Evolutionary conservation across 1,139 yeast genomes (phyloP), one percentile per base, ranked within the genome.

Genomic region (Kodamaea plutei): DNA sequence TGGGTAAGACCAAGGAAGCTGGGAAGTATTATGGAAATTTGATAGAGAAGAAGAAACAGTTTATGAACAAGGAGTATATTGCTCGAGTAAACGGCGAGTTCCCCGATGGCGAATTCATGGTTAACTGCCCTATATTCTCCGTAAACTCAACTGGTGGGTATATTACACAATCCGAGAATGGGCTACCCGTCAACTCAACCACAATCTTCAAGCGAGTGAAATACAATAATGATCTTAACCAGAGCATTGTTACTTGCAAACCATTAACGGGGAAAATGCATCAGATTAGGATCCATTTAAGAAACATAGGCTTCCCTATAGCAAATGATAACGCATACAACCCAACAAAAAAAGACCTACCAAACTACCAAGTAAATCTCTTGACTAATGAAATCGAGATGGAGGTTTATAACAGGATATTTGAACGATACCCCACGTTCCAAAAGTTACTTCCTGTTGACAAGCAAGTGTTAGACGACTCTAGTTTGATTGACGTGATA

Each of bases 251-350:
- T 0, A 46, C 61, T 30, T 83, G 94, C 47, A 63, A 58, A 38
- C 94, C 94, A 0, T 40, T 73, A 6, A 78, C 91, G 0, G 95
- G 94, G 0, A 67, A 83, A 44, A 81, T 84, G 43, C 94, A 84
- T 51, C 94, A 84, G 50, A 81, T 84, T 14, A 61, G 94, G 32
- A 79, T 83, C 6, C 94, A 84, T 56, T 54, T 84, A 18, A 66
- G 84, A 15, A 68, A 76, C 33, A 33, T 81, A 31, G 85, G 87
- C 0, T 62, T 52, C 41, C 91, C 95, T 0, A 84, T 85, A 8
- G 69, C 64, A 1, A 82, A 84, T 43, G 95, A 84, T 49, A 70
- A 69, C 7, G 52, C 79, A 10, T 83, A 83, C 50, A 66, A 65
- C 28, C 54, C 60, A 6, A 35, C 29, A 2, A 34, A 33, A 4